Conservation (phyloP, 169 alveolate genomes). For the Cryptosporidium tyzzeri region DNA sequence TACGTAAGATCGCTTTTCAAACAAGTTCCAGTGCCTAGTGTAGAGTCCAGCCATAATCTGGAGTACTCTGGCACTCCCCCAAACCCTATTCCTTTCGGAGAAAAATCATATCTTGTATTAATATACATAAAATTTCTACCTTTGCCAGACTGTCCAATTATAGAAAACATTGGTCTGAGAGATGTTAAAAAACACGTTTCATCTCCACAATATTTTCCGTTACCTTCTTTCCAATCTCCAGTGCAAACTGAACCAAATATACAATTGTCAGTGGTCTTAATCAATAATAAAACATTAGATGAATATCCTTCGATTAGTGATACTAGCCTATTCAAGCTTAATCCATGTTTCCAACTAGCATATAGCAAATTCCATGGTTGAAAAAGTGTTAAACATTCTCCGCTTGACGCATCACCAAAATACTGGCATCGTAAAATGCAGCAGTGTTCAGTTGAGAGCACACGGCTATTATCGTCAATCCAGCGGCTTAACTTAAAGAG, state of each 20-base stretch:
- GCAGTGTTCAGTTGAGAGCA: slow-evolving; percentile 44
- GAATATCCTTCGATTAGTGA: slow-evolving; percentile 39
- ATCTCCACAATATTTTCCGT: slow-evolving; percentile 69
- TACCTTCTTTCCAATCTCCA: slow-evolving; percentile 73
- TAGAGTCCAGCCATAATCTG: slow-evolving; percentile 64
- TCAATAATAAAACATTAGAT: slow-evolving; percentile 45
- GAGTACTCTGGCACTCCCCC: slow-evolving; percentile 74
- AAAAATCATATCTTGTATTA: slow-evolving; percentile 61
- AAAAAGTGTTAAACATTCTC: slow-evolving; percentile 43
- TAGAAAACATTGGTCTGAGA: slow-evolving; percentile 36
- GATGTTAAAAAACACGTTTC: slow-evolving; percentile 63
- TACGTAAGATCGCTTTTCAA: slow-evolving; percentile 65
- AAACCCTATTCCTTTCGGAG: slow-evolving; percentile 74
- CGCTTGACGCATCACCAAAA: slow-evolving; percentile 45
- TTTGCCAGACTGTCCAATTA: slow-evolving; percentile 53
- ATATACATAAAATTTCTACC: slow-evolving; percentile 69
- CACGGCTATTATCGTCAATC: slow-evolving; percentile 54
- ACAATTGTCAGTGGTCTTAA: slow-evolving; percentile 54
- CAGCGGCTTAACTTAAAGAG: not conserved
- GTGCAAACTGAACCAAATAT: slow-evolving; percentile 64
- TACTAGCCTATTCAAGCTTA: slow-evolving; percentile 55
- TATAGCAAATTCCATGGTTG: slow-evolving; percentile 73
- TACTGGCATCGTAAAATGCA: slow-evolving; percentile 36
- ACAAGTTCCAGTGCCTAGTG: slow-evolving; percentile 47
- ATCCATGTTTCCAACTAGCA: slow-evolving; percentile 76